Conservation (phyloP, 1,284 basidiomycete species). For the Earliella scabrosa region DNA sequence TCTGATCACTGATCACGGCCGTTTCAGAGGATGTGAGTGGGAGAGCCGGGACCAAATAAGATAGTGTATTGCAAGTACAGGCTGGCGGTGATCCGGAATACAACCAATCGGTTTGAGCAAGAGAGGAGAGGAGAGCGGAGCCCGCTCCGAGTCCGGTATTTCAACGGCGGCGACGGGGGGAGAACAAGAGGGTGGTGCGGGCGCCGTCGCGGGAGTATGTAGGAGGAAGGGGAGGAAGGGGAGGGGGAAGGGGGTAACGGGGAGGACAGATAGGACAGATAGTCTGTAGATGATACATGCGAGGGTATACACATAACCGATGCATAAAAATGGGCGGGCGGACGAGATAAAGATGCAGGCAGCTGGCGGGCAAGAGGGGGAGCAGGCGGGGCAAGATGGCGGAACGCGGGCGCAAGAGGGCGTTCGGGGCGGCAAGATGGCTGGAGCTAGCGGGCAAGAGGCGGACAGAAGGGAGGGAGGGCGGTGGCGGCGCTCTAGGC, state of each 20-base stretch:
- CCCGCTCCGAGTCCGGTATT: constrained; percentile 17
- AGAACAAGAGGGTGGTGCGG: too few species aligned
- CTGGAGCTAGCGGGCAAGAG: too few species aligned
- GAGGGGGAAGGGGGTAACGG: neutral
- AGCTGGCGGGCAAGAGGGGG: neutral
- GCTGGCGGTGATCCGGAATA: constrained; percentile 13
- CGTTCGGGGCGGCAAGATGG: neutral
- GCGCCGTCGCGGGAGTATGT: too few species aligned
- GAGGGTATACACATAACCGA: constrained; percentile 26
- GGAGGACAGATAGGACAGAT: too few species aligned
- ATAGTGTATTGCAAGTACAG: constrained; percentile 18
- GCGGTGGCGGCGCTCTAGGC: constrained; percentile 3
- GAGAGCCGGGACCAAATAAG: constrained; percentile 17
- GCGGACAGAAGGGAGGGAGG: neutral
- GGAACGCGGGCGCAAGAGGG: neutral
- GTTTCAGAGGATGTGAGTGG: neutral
- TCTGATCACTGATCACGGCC: too few species aligned
- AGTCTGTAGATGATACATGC: constrained; percentile 31
- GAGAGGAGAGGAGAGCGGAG: constrained; percentile 8
- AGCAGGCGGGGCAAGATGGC: neutral
- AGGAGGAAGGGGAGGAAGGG: neutral
- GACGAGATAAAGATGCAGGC: neutral
- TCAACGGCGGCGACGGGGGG: neutral
- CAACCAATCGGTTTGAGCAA: constrained; percentile 10
- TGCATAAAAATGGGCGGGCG: constrained; percentile 12